These are phyloP conservation scores for Graphilbum fragrans DNA, from an alignment of 2,329 filamentous ascomycete species.

Conservation along the genomic window DNA sequence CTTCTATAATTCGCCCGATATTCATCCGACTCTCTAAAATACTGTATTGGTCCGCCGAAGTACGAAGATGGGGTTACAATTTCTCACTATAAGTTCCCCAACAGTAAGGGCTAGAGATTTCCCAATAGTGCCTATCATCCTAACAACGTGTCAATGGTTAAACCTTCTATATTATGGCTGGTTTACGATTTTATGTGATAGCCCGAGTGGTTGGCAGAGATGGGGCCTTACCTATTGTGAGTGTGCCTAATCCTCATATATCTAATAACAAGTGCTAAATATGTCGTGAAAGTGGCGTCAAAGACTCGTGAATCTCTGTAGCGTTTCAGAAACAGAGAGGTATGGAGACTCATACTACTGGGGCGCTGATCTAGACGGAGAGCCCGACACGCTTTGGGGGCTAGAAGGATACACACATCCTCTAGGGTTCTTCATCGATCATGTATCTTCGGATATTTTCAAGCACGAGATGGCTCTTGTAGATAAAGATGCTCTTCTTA, in stretches of 20 bases:
- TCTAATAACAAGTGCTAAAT: too few relatives aligned
- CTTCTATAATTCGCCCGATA: too few relatives aligned
- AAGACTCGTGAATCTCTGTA: not conserved
- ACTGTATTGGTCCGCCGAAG: too few relatives aligned
- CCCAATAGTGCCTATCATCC: too few relatives aligned
- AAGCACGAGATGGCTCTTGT: not conserved
- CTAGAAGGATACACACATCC: not conserved
- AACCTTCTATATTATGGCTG: too few relatives aligned
- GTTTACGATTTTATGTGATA: not conserved
- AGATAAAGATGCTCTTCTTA: not conserved
- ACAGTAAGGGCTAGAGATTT: too few relatives aligned
- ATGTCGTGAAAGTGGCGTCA: not conserved
- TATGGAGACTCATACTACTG: not conserved
- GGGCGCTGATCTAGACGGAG: not conserved
- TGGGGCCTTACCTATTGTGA: not conserved
- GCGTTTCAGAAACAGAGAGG: not conserved
- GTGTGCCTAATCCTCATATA: too few relatives aligned
- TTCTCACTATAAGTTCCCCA: too few relatives aligned
- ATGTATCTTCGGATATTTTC: not conserved
- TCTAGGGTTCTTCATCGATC: not conserved
- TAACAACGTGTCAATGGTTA: too few relatives aligned
- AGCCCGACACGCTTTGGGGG: not conserved
- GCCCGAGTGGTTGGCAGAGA: not conserved
- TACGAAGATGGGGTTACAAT: too few relatives aligned
- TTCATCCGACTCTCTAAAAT: too few relatives aligned